These are phyloP conservation scores for Talaromyces sp. DNA, from an alignment of 2,329 filamentous ascomycete species.

Conservation along the genomic window DNA sequence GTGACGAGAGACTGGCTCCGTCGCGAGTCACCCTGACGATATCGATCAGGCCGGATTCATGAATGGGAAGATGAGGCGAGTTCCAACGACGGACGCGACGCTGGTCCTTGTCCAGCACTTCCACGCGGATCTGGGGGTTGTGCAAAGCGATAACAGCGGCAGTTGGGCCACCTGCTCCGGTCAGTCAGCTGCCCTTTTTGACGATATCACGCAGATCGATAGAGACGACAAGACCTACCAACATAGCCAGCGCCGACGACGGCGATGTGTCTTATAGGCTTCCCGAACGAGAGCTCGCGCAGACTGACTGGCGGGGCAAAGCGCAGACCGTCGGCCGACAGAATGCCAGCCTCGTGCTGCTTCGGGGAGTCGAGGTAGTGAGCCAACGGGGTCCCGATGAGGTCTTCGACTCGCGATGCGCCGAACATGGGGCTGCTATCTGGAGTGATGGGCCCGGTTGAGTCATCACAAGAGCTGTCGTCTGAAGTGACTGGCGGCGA, in stretches of 20 bases:
- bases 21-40: conserved; percentile 52
- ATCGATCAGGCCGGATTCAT: conserved; percentile 65
- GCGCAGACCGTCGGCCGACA: conserved; percentile 1
- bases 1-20: conserved; percentile 18
- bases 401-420: conserved; percentile 18
- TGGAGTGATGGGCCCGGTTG: conserved; percentile 21
- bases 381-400: conserved; percentile 11
- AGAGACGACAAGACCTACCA: conserved; percentile 44
- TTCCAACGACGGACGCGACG: conserved; percentile 67
- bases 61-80: conserved; percentile 65
- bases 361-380: conserved; percentile 11
- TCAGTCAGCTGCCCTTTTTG: neutral
- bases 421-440: conserved; percentile 21
- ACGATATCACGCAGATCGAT: neutral
- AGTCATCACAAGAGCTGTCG: conserved; percentile 16
- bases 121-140: conserved; percentile 64
- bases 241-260: conserved; percentile 73
- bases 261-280: conserved; percentile 48
- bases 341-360: neutral
- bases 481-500: conserved; percentile 15
- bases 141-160: conserved; percentile 68
- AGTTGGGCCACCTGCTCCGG: conserved; percentile 61
- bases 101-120: conserved; percentile 66
- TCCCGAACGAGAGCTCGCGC: conserved; percentile 6
- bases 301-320: neutral